Evolutionary conservation across 495 filamentous ascomycete species (phyloP), one percentile per base, ranked within the genome.

Genomic region (Aspergillus saccharolyticus): DNA sequence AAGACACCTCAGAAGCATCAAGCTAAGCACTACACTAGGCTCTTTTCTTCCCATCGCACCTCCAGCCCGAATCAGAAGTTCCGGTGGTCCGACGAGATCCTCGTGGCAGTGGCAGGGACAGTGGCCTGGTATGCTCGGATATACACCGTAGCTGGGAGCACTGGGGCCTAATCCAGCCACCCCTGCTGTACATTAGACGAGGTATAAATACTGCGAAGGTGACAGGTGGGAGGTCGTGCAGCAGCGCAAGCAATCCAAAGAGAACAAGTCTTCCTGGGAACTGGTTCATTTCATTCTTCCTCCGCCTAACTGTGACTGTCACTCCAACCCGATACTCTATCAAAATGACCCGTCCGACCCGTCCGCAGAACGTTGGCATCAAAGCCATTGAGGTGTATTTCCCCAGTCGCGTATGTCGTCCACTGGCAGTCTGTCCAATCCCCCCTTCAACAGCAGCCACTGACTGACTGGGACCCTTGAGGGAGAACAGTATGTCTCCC

Each of bases 311-410:
- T 2, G 33, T 39, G 25, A 28, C 33, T 12, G 6, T 12, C 12
- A 5, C 7, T 15, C 5, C 33, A 39, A 9, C 33, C 4, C 33
- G 12, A 39, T 5, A 39, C n/a, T n/a, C n/a, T 39, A 86, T 62
- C 65, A 97, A 96, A 92, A 84, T 89, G 66, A 66, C 89, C 62
- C 89, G 90, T 71, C 90, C 94, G 56, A 66, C 89, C 62, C 89
- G 90, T 71, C 90, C 94, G 56, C 85, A 93, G 73, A 97, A 97
- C 78, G 89, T 98, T 70, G 94, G 94, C 83, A 96, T 98, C 75
- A 98, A 97, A 82, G 94, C 89, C 90, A 93, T 98, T 75, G 94
- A 97, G 79, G 87, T 98, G 72, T 98, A 98, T 77, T 95, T 96
- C 72, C 94, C 94, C 53, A 90, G 83, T 72, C 93, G 96, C 85